These are phyloP conservation scores for Aspergillus coremiiformis DNA, from an alignment of 495 filamentous ascomycete genomes.

Conservation along the genomic window DNA sequence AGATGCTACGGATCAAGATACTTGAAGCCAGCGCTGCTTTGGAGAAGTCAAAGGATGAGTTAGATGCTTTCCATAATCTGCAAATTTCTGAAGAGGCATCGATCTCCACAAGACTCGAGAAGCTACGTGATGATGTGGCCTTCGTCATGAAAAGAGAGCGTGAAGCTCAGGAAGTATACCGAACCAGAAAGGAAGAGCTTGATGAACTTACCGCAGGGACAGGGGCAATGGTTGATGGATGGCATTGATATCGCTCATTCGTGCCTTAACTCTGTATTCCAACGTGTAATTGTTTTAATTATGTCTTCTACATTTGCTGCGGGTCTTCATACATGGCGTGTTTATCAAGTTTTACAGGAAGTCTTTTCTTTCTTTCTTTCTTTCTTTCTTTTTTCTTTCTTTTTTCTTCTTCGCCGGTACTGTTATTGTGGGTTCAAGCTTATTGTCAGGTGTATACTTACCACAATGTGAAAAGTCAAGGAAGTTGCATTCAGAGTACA, in stretches of 20 bases:
- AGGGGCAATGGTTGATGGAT: constrained; percentile 35
- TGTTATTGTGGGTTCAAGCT: neutral
- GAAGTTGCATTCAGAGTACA: neutral
- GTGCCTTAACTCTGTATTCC: neutral
- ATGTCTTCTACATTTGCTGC: neutral
- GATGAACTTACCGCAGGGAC: constrained; percentile 47
- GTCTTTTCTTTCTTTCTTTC: no score
- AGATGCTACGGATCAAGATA: constrained; percentile 73
- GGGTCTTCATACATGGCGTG: neutral
- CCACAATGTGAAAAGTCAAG: neutral
- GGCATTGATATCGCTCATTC: constrained; percentile 26
- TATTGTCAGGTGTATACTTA: neutral
- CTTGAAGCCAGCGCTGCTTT: constrained; percentile 70
- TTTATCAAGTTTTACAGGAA: neutral
- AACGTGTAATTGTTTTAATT: constrained; percentile 10
- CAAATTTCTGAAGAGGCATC: constrained; percentile 72
- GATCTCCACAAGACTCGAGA: constrained; percentile 62
- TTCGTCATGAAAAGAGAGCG: constrained; percentile 78
- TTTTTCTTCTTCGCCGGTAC: neutral
- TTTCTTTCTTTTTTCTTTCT: neutral
- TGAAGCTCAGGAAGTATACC: constrained; percentile 84
- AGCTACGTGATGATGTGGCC: constrained; percentile 70
- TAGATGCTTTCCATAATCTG: constrained; percentile 69
- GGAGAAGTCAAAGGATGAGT: constrained; percentile 59
- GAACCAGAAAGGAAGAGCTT: constrained; percentile 68